phyloP scores from a whole-genome alignment of 768 basidiomycete species.

The Tylopilus balloui region DNA sequence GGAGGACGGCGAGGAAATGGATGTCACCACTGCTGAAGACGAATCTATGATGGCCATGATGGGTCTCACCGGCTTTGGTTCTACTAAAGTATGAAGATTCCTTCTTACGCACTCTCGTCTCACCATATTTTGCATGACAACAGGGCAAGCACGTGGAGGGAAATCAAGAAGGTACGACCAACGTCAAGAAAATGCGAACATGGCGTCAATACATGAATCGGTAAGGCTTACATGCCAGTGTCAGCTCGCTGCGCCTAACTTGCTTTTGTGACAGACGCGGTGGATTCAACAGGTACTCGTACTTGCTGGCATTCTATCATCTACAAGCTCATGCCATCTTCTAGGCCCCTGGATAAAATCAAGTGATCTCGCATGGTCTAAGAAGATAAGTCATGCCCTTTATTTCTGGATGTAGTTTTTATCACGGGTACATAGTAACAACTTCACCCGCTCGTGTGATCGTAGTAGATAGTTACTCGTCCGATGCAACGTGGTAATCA shows the following conservation, averaged over 20 bases:
- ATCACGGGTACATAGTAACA: slow-evolving; percentile 4
- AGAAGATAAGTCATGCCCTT: slow-evolving; percentile 19
- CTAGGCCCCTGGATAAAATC: slow-evolving; percentile 91
- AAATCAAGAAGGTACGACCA: slow-evolving; percentile 67
- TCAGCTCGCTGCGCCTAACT: slow-evolving; percentile 9
- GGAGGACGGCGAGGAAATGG: slow-evolving; percentile 50
- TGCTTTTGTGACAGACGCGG: slow-evolving; percentile 52
- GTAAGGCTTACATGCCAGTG: slow-evolving; percentile 32
- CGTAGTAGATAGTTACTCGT: neutral
- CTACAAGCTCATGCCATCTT: slow-evolving; percentile 16
- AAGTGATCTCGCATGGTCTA: slow-evolving; percentile 45
- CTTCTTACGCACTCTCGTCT: neutral
- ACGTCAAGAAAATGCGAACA: slow-evolving; percentile 78
- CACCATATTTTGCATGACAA: neutral
- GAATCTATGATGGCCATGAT: slow-evolving; percentile 85
- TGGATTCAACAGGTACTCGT: slow-evolving; percentile 72
- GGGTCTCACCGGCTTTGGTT: slow-evolving; percentile 84
- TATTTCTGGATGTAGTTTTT: slow-evolving; percentile 7
- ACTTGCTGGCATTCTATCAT: neutral
- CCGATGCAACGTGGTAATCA: neutral
- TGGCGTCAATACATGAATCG: slow-evolving; percentile 99
- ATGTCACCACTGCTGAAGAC: slow-evolving; percentile 61
- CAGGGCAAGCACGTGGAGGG: slow-evolving; percentile 79
- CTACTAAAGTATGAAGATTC: slow-evolving; percentile 65
- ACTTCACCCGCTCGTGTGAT: neutral